Base-by-base conservation (phyloP, 1,139 yeast species). In the Yamadazyma sp. region DNA sequence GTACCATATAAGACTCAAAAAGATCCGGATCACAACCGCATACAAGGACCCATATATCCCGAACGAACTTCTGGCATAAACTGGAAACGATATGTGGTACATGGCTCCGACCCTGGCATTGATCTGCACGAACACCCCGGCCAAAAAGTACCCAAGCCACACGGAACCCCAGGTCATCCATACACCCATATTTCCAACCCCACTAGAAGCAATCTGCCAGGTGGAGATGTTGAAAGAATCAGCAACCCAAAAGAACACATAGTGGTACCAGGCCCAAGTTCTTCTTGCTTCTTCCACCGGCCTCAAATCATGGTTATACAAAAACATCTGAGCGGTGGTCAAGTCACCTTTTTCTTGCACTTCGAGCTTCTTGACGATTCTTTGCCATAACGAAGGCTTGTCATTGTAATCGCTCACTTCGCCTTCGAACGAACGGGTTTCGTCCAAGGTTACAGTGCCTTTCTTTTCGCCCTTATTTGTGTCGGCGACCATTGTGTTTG, bases 161-260 rank as follows among this genome's bases (percentile, higher is more conserved):
- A 87, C 91, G 0, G 92, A 77, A 25, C 87, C 58, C 95, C 95
- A 87, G 12, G 86, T 81, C 59, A 81, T 89, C 94, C 95, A 87
- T 95, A 95, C 87, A 14, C 82, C 78, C 63, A 87, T 66, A 39
- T 69, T 69, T 43, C 83, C 83, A 22, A 71, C 68, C 48, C 95
- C 94, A 1, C 94, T 83, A 3, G 92, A 81, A 5, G 95, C 95
- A 54, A 88, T 87, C 65, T 86, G 91, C 91, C 94, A 87, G 9
- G 96, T 87, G 56, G 85, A 87, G 53, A 88, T 81, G 59, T 87
- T 87, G 65, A 88, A 85, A 18, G 94, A 80, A 57, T 87, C 96
- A 1, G 95, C 89, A 41, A 87, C 62, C 96, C 96, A 87, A 53
- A 86, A 86, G 46, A 77, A 81, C 8, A 83, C 81, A 56, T 67